These are phyloP conservation scores for Hyaloperonospora arabidopsidis DNA, from an alignment of 352 stramenopile genomes.

Conservation along the genomic window DNA sequence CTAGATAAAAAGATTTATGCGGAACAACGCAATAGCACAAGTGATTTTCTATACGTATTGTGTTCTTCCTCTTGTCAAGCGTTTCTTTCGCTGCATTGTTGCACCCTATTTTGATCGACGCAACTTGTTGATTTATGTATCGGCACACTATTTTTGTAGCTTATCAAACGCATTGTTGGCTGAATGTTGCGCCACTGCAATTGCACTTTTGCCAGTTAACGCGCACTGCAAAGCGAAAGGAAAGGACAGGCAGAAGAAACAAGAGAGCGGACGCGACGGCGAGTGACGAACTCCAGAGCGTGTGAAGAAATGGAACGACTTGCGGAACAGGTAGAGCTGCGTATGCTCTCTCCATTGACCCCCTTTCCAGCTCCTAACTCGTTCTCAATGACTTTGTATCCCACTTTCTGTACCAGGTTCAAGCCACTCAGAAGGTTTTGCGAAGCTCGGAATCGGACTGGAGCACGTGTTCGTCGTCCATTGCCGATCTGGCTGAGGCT, in stretches of 20 bases:
- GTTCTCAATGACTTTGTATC: constrained; percentile 14
- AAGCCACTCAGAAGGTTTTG: constrained; percentile 34
- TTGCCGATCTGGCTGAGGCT: constrained; percentile 38
- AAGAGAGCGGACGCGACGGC: constrained; percentile 6
- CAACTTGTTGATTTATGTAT: too few relatives aligned
- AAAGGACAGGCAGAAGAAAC: constrained; percentile 12
- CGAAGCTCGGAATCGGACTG: constrained; percentile 30
- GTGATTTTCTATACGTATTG: neutral
- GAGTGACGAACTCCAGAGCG: constrained; percentile 1
- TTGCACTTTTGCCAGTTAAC: constrained; percentile 9
- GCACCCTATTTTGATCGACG: too few relatives aligned
- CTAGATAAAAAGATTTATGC: constrained; percentile 2
- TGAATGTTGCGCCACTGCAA: constrained; percentile 10
- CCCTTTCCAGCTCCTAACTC: constrained; percentile 9
- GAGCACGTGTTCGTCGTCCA: constrained; percentile 28
- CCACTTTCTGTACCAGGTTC: constrained; percentile 22
- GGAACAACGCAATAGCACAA: neutral
- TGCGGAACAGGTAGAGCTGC: constrained; percentile 11
- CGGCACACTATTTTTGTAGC: too few relatives aligned
- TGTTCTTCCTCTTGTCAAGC: neutral
- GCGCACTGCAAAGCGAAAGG: constrained; percentile 7
- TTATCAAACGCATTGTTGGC: constrained; percentile 2
- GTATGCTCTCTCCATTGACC: constrained; percentile 8
- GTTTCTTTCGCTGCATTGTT: too few relatives aligned
- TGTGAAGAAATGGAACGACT: constrained; percentile 22